Percentiles rank a stretch among this genome's conserved stretches.
phyloP scores from a whole-genome alignment of 345 rosid species.

The Erysimum cheiranthoides region DNA sequence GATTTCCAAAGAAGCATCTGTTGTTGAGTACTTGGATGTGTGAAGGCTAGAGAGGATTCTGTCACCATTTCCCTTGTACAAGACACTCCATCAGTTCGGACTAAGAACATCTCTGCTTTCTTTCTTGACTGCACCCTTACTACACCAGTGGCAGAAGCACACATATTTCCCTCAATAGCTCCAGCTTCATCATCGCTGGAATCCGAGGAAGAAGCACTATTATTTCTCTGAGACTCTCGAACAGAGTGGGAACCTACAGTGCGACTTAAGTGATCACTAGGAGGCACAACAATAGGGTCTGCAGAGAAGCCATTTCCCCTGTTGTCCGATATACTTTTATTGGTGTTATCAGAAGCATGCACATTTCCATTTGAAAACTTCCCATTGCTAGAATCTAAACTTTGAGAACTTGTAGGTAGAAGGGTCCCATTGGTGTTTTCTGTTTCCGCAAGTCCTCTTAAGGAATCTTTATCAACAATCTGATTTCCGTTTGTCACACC shows the following conservation, averaged over 20 bases:
- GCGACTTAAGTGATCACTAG: conserved; percentile 47
- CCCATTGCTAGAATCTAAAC: conserved; percentile 43
- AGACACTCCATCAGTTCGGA: conserved; percentile 96
- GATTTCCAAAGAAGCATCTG: conserved; percentile 99
- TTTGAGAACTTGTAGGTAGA: conserved; percentile 43
- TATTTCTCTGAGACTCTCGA: conserved; percentile 45
- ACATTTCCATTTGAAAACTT: conserved; percentile 47
- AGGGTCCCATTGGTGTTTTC: conserved; percentile 50
- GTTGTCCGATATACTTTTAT: conserved; percentile 41
- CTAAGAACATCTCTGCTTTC: conserved; percentile 98
- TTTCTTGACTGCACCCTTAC: conserved; percentile 94
- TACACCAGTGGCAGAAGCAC: conserved; percentile 97
- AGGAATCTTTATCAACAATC: conserved; percentile 36
- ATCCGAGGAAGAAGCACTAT: conserved; percentile 47
- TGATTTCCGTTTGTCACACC: conserved; percentile 36
- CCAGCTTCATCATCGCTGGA: conserved; percentile 63
- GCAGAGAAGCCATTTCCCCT: conserved; percentile 38
- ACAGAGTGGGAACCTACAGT: conserved; percentile 42
- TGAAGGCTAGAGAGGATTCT: conserved; percentile 93
- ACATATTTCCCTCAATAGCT: conserved; percentile 83
- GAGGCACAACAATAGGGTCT: conserved; percentile 43
- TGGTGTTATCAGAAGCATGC: conserved; percentile 43
- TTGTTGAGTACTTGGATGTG: conserved; percentile 99
- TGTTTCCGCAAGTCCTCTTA: conserved; percentile 42
- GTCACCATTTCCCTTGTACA: conserved; percentile 95